Percentiles rank a stretch among this genome's conserved stretches.
Conservation (phyloP, 305 asterid species). For the Fraxinus dipetala region DNA sequence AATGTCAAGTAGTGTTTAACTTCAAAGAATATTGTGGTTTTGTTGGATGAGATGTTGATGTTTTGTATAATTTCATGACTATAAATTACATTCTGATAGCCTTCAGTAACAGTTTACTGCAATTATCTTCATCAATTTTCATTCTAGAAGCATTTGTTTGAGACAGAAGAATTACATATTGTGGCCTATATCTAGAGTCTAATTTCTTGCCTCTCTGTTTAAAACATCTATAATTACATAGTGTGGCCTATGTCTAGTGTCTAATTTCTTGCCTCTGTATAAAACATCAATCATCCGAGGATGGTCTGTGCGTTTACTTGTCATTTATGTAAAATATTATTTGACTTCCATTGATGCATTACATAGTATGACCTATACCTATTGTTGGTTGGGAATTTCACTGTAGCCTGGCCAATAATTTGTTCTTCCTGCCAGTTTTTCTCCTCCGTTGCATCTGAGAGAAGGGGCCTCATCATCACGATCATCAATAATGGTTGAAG, state of each 20-base stretch:
- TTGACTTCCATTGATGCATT: background rate
- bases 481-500: background rate
- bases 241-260: background rate
- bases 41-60: background rate
- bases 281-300: background rate
- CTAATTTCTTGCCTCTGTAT: background rate
- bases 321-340: background rate
- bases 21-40: background rate
- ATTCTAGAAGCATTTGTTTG: background rate
- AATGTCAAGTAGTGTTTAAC: background rate
- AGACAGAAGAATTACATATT: background rate
- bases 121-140: background rate
- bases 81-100: background rate
- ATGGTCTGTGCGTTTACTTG: background rate
- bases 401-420: background rate
- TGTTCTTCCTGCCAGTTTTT: background rate
- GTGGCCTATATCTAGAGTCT: background rate
- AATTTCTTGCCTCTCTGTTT: background rate
- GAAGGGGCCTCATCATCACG: background rate
- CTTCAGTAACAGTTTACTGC: background rate
- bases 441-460: background rate
- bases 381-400: background rate
- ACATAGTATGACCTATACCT: background rate
- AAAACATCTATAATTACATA: background rate
- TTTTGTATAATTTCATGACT: background rate